Percentiles rank a stretch among this genome's conserved stretches.
These are phyloP conservation scores for Zoysia pacifica DNA, from an alignment of 176 grass and related monocot species.

Conservation along the genomic window DNA sequence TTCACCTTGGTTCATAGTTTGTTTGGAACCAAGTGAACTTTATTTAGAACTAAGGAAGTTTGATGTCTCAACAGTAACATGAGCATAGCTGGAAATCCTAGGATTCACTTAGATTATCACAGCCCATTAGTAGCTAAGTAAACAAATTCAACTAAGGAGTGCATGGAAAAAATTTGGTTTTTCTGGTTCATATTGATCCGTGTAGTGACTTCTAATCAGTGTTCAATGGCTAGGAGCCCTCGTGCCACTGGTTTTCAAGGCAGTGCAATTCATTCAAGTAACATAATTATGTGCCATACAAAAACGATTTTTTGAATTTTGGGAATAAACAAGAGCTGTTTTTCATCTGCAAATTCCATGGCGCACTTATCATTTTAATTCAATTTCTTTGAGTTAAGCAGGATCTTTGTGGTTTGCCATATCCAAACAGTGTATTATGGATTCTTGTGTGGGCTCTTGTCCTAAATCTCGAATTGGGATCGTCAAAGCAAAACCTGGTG, in stretches of 20 bases:
- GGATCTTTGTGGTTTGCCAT: no score
- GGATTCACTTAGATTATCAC: neutral
- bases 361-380: neutral
- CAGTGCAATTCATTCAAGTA: neutral
- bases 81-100: neutral
- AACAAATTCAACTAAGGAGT: neutral
- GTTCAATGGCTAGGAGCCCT: neutral
- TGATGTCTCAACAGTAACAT: neutral
- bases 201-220: neutral
- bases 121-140: slow-evolving; percentile 15
- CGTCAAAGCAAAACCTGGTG: neutral
- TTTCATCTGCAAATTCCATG: neutral
- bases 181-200: slow-evolving; percentile 16
- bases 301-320: neutral
- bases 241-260: slow-evolving; percentile 9
- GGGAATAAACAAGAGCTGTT: neutral
- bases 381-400: no score
- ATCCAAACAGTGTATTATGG: no score
- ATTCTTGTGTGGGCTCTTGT: slow-evolving; percentile 24
- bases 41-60: neutral
- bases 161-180: slow-evolving; percentile 14
- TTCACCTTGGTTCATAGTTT: neutral
- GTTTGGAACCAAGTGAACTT: neutral
- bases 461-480: slow-evolving; percentile 16
- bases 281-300: neutral